Evolutionary conservation across 257 asterid species (phyloP), one percentile per base, ranked within the genome.

Genomic region (Nicotiana obtusifolia): DNA sequence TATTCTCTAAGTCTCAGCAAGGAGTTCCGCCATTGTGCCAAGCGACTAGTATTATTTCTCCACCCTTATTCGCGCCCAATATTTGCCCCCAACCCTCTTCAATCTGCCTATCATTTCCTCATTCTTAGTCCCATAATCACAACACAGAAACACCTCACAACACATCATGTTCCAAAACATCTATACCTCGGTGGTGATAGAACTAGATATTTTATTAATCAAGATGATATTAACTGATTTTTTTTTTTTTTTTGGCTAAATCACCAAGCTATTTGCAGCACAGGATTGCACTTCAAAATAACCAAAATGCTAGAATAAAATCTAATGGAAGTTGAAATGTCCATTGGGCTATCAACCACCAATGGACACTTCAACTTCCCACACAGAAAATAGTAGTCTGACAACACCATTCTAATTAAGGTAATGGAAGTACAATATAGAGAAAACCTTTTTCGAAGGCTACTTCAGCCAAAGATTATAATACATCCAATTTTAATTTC

Each of bases 391-490:
- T 30, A 66, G 26, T 24, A 49, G 78, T 44, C 17, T 75, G 80
- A 75, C 80, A 4, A 49, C 5, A 75, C 62, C 17, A 20, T 49
- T 49, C 59, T 49, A 81, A 2, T 47, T 20, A 60, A 73, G 60
- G 52, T 28, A 24, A 65, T 30, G 66, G 24, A 35, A 41, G n/a
- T 19, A 76, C 49, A 6, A 61, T 30, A 10, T 22, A 53, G 41
- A 41, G 81, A 82, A 53, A 71, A 92, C 99, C 99, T 93, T 98
- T 92, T 87, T 93, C 99, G 73, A 96, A 88, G 81, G 99, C 95
- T 20, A 94, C 99, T 87, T 94, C 98, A 13, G 97, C 98, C 85
- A 96, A 89, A 78, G 98, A 92, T 80, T 97, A 93, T 87, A 96
- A 82, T 83, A 96, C 91, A 82, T 96, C 99, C 84, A 96, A 95